Conservation (phyloP, 73 alveolate genomes). For the Blepharisma stoltei region DNA sequence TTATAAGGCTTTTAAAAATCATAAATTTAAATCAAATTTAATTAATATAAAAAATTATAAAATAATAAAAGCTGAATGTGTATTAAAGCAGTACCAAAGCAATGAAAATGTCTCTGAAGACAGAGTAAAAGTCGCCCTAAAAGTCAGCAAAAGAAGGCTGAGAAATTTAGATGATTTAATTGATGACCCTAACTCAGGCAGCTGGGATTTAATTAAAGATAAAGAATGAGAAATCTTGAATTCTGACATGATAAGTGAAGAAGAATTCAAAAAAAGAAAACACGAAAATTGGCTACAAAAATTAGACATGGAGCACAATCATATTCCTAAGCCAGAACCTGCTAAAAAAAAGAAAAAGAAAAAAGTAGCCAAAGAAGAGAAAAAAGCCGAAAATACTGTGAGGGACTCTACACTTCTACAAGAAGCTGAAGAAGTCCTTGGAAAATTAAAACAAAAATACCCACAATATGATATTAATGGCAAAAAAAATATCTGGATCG, state of each 20-base stretch:
- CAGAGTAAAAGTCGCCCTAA: conserved; percentile 46
- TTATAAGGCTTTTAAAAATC: neutral
- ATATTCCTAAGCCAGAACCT: neutral
- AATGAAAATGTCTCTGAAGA: conserved; percentile 40
- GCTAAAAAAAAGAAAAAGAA: neutral
- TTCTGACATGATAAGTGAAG: conserved; percentile 56
- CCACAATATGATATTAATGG: conserved; percentile 55
- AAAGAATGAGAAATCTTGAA: conserved; percentile 73
- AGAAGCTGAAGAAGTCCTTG: conserved; percentile 33
- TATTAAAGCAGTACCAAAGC: conserved; percentile 43
- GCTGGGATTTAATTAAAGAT: conserved; percentile 56
- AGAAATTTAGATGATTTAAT: conserved; percentile 47
- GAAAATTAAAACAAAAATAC: conserved; percentile 15
- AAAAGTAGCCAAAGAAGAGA: neutral
- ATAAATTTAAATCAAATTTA: neutral
- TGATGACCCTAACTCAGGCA: conserved; percentile 48
- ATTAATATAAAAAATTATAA: too few species aligned
- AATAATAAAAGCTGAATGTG: conserved; percentile 55
- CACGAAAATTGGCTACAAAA: conserved; percentile 43
- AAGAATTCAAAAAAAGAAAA: conserved; percentile 53
- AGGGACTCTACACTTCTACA: conserved; percentile 29
- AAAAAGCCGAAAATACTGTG: neutral
- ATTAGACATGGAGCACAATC: neutral
- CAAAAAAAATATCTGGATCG: conserved; percentile 70
- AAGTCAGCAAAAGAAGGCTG: conserved; percentile 44